These are phyloP conservation scores for Biscogniauxia mediterranea DNA, from an alignment of 2,329 filamentous ascomycete species.

Conservation along the genomic window DNA sequence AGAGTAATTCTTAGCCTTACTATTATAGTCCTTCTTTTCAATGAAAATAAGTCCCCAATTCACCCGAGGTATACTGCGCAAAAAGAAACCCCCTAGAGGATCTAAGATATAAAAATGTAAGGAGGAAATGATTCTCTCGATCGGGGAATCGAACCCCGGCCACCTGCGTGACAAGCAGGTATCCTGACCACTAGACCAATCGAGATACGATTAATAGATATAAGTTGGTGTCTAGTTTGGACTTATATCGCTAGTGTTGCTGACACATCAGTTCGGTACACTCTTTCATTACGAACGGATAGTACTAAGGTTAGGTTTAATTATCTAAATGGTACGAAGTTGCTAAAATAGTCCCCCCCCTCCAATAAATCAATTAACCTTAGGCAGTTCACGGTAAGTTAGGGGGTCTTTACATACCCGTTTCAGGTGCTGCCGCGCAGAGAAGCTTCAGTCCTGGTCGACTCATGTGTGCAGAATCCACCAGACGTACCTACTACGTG, in stretches of 20 bases:
- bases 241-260: too few relatives aligned
- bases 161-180: conserved; percentile 33
- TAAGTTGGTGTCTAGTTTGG: too few relatives aligned
- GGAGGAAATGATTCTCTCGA: conserved; percentile 26
- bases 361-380: background rate
- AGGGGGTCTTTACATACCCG: background rate
- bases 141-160: conserved; percentile 36
- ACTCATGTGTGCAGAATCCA: background rate
- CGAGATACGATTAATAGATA: too few relatives aligned
- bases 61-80: too few relatives aligned
- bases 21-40: too few relatives aligned
- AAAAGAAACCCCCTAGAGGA: background rate
- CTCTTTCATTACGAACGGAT: too few relatives aligned
- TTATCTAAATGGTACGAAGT: too few relatives aligned
- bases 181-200: conserved; percentile 32
- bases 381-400: background rate
- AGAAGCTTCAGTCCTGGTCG: background rate
- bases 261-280: too few relatives aligned
- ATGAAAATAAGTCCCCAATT: too few relatives aligned
- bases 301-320: too few relatives aligned
- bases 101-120: conserved; percentile 3
- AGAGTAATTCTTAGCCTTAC: too few relatives aligned
- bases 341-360: background rate
- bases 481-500: too few relatives aligned
- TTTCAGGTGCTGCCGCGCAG: background rate